Percentiles rank a stretch among this genome's conserved stretches.
Conservation (phyloP, 352 stramenopile species). For the Phytophthora quininea region DNA sequence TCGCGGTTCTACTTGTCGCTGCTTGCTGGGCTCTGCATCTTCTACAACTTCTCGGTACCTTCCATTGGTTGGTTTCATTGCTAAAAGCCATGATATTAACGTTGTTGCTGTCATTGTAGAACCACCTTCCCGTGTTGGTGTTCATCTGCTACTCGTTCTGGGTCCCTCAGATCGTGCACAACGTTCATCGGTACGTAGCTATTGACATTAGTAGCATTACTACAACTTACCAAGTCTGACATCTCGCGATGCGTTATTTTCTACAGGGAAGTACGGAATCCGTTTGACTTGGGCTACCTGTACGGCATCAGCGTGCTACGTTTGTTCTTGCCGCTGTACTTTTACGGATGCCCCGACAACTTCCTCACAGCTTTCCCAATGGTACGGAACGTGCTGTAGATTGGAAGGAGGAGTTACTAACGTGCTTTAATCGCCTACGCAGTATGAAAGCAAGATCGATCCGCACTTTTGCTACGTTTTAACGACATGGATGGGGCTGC, state of each 20-base stretch:
- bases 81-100: background rate
- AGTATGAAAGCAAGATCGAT: slow-evolving; percentile 81
- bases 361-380: slow-evolving; percentile 91
- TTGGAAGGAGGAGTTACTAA: slow-evolving; percentile 11
- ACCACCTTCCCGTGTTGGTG: slow-evolving; percentile 89
- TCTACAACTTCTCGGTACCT: slow-evolving; percentile 91
- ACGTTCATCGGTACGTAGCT: slow-evolving; percentile 81
- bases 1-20: slow-evolving; percentile 96
- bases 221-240: no score
- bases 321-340: slow-evolving; percentile 95
- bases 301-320: slow-evolving; percentile 94
- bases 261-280: slow-evolving; percentile 90
- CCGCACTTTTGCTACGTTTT: slow-evolving; percentile 78
- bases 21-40: slow-evolving; percentile 87
- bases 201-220: no score
- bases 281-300: slow-evolving; percentile 94
- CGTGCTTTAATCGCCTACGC: background rate
- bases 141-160: slow-evolving; percentile 98
- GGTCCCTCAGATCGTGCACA: slow-evolving; percentile 98
- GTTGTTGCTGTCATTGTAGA: slow-evolving; percentile 41
- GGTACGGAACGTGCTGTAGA: slow-evolving; percentile 37
- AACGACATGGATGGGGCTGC: slow-evolving; percentile 91
- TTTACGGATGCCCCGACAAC: slow-evolving; percentile 94
- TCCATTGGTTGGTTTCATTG: background rate
- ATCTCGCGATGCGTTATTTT: background rate